phyloP scores from a whole-genome alignment of 208 protist genomes.

The Acanthamoeba healyi region DNA sequence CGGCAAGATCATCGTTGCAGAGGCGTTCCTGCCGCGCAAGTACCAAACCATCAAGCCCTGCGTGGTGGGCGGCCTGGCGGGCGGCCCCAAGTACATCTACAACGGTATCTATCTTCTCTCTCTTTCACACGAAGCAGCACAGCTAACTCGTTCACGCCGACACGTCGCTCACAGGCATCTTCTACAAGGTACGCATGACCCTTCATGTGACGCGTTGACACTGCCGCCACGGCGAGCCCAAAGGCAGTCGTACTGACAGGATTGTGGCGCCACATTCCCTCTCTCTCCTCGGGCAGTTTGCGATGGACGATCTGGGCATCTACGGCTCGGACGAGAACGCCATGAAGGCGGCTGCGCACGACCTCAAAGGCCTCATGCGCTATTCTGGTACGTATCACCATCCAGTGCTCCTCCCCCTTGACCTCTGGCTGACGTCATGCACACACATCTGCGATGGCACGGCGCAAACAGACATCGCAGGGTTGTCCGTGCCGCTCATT shows the following conservation, averaged over 20 bases:
- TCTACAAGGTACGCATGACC: background rate
- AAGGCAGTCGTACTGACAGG: too few species aligned
- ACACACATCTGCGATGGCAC: background rate
- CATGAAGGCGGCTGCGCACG: conserved; percentile 67
- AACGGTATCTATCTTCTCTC: background rate
- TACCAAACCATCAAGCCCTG: conserved; percentile 64
- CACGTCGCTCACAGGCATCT: background rate
- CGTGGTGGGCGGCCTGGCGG: conserved; percentile 1
- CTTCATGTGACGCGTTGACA: background rate
- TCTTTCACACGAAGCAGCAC: too few species aligned
- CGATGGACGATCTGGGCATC: conserved; percentile 13
- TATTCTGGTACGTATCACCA: background rate
- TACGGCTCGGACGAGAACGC: conserved; percentile 52
- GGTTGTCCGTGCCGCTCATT: conserved; percentile 28
- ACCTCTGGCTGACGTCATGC: background rate
- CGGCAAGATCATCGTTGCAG: conserved; percentile 34
- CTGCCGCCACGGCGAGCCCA: too few species aligned
- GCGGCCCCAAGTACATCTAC: conserved; percentile 52
- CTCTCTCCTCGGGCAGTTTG: too few species aligned
- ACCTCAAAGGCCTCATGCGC: conserved; percentile 58
- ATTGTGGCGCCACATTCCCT: too few species aligned
- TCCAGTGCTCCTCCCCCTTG: too few species aligned
- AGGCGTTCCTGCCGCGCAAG: conserved; percentile 9
- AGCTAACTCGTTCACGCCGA: background rate
- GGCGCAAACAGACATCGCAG: background rate